A percentile compares a stretch with the other conserved stretches of the same genome.
Evolutionary conservation across 2,329 filamentous ascomycete genomes (phyloP).

Genomic region (Phoma sp.): DNA sequence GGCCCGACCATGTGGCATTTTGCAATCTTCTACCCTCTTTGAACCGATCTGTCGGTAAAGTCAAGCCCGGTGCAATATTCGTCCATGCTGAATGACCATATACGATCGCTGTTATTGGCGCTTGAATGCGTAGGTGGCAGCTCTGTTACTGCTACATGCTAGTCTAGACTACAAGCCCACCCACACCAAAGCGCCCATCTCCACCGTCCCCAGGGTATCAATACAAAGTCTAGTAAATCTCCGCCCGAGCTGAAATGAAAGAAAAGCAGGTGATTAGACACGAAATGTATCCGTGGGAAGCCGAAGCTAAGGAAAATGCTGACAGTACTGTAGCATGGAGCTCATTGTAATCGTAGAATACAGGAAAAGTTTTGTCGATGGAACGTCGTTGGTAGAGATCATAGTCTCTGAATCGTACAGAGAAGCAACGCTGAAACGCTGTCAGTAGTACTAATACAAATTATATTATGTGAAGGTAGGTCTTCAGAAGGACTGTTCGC

Average conservation of each 20-base stretch:
- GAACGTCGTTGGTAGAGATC: slow-evolving; percentile 11
- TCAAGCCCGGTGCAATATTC: slow-evolving; percentile 1
- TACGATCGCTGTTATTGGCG: slow-evolving; percentile 13
- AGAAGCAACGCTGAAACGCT: slow-evolving; percentile 16
- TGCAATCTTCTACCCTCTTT: slow-evolving; percentile 7
- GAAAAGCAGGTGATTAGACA: background rate
- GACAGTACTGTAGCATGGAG: slow-evolving; percentile 14
- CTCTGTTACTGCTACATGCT: slow-evolving; percentile 14
- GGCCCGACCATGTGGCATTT: slow-evolving; percentile 4
- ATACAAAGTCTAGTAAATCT: slow-evolving; percentile 27
- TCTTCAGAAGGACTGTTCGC: slow-evolving; percentile 30
- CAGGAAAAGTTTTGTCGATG: slow-evolving; percentile 9
- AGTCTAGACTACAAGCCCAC: slow-evolving; percentile 22
- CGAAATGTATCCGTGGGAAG: slow-evolving; percentile 8
- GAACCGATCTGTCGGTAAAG: slow-evolving; percentile 7
- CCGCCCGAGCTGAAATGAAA: slow-evolving; percentile 12
- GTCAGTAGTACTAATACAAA: slow-evolving; percentile 32
- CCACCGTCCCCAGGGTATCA: slow-evolving; percentile 42
- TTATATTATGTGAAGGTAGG: slow-evolving; percentile 29
- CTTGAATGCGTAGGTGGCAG: slow-evolving; percentile 9
- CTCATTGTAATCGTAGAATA: slow-evolving; percentile 15
- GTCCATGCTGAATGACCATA: slow-evolving; percentile 2
- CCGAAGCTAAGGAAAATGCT: slow-evolving; percentile 8
- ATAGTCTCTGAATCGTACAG: slow-evolving; percentile 17
- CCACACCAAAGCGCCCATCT: slow-evolving; percentile 25